A percentile compares a stretch with the other conserved stretches of the same genome.
These are phyloP conservation scores for Conticribra guillardii DNA, from an alignment of 108 stramenopile species.

Conservation along the genomic window DNA sequence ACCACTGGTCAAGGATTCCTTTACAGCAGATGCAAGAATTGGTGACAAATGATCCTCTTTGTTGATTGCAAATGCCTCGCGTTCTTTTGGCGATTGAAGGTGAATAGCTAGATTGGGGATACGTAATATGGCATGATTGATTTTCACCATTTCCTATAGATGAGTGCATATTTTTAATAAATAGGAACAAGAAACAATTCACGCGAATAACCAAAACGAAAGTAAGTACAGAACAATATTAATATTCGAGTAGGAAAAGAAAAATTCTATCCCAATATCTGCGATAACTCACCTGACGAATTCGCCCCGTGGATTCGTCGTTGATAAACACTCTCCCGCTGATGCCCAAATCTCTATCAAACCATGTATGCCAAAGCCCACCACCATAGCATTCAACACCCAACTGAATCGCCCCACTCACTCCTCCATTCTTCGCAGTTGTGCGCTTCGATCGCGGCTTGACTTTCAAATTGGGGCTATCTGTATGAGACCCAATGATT, in stretches of 20 bases:
- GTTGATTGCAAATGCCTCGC: constrained; percentile 88
- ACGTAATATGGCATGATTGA: constrained; percentile 79
- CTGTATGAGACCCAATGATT: constrained; percentile 95
- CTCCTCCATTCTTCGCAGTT: constrained; percentile 37
- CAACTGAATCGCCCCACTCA: constrained; percentile 69
- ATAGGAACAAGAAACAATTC: too few relatives aligned
- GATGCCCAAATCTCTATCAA: constrained; percentile 93
- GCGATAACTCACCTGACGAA: constrained; percentile 48
- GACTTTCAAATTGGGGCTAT: constrained; percentile 90
- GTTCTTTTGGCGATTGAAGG: constrained; percentile 84
- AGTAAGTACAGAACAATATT: background rate
- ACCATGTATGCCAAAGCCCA: constrained; percentile 97
- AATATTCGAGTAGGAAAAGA: too few relatives aligned
- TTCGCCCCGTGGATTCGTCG: constrained; percentile 29
- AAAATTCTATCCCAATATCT: too few relatives aligned
- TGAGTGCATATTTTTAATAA: background rate
- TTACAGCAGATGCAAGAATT: constrained; percentile 84
- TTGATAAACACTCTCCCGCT: constrained; percentile 92
- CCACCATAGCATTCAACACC: constrained; percentile 96
- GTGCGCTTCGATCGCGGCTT: constrained; percentile 88
- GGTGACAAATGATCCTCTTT: constrained; percentile 94
- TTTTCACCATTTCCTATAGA: constrained; percentile 65
- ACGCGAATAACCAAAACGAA: background rate
- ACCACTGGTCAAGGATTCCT: constrained; percentile 61
- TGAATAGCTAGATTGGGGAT: constrained; percentile 97